Evolutionary conservation across 2,329 filamentous ascomycete species (phyloP), one percentile per base, ranked within the genome.

Genomic region (Cordyceps cicadae): DNA sequence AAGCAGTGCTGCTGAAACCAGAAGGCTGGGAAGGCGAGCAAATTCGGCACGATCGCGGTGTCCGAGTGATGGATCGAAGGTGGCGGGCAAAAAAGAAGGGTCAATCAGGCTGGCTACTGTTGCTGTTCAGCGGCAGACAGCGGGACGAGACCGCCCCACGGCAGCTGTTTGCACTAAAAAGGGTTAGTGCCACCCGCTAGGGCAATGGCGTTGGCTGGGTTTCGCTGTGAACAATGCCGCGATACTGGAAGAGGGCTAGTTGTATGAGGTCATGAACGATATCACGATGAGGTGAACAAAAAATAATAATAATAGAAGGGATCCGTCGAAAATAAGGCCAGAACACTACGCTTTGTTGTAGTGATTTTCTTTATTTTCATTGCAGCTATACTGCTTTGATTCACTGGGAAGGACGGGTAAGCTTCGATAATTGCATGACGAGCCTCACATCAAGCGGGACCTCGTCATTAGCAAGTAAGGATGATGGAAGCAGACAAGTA

Each of bases 51-150:
- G 50, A 51, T 45, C 34, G 17, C 56, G 45, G 48, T 51, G 56
- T 59, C 56, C 48, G 21, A 59, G 26, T 43, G 56, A 51, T 51
- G 56, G 55, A 58, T 51, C 57, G 26, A 48, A 37, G 41, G 49
- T 53, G 57, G 49, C 57, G 41, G 57, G 57, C 50, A 53, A 21
- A 48, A 37, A 37, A 8, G 29, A 14, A 37, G 34, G 29, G 29
- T 29, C 34, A 37, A 37, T 37, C 34, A 37, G 34, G 6, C 29
- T 4, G 29, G 29, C 29, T 5, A 5, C 34, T 37, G 37, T 59
- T 52, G 49, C 34, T 43, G 26, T 11, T 17, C 50, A 26, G 48
- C 57, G 57, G 39, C 39, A 39, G 24, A 48, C 49, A 48, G 57
- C 57, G 50, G 57, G 57, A 11, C 34, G 11, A 37, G 5, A 37